Evolutionary conservation across 306 rosid species (phyloP).

Genomic region (Abrus pulchellus): DNA sequence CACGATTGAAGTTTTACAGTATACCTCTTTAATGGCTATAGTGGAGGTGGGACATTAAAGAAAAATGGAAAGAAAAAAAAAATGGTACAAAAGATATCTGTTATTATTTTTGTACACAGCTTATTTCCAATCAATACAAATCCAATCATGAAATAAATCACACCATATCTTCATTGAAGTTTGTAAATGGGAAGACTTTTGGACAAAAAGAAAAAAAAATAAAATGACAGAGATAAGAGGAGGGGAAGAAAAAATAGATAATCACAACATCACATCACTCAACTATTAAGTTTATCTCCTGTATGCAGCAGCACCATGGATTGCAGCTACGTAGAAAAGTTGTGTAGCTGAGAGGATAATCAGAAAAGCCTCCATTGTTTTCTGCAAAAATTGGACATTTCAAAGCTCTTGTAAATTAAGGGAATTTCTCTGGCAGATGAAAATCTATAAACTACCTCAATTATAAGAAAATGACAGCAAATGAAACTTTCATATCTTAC

Average conservation of each 20-base stretch:
- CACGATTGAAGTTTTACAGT: neutral
- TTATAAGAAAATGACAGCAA: neutral
- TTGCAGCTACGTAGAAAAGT: conserved; percentile 79
- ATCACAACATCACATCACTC: conserved; percentile 44
- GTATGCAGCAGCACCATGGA: conserved; percentile 57
- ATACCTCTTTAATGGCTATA: neutral
- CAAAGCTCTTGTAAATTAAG: conserved; percentile 15
- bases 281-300: conserved; percentile 48
- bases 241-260: neutral
- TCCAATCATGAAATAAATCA: conserved; percentile 53
- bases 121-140: conserved; percentile 53
- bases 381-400: conserved; percentile 57
- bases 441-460: neutral
- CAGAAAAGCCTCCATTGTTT: conserved; percentile 93
- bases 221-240: conserved; percentile 7
- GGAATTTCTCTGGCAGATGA: neutral
- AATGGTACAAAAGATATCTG: neutral
- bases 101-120: conserved; percentile 32
- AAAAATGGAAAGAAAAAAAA: neutral
- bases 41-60: neutral
- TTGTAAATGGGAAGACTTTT: conserved; percentile 35
- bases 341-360: conserved; percentile 93
- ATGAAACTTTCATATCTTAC: conserved; percentile 56
- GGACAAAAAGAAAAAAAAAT: conserved; percentile 10
- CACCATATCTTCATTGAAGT: conserved; percentile 43